These are phyloP conservation scores for Aureobasidium leucospermi DNA, from an alignment of 2,329 filamentous ascomycete genomes.

Conservation along the genomic window DNA sequence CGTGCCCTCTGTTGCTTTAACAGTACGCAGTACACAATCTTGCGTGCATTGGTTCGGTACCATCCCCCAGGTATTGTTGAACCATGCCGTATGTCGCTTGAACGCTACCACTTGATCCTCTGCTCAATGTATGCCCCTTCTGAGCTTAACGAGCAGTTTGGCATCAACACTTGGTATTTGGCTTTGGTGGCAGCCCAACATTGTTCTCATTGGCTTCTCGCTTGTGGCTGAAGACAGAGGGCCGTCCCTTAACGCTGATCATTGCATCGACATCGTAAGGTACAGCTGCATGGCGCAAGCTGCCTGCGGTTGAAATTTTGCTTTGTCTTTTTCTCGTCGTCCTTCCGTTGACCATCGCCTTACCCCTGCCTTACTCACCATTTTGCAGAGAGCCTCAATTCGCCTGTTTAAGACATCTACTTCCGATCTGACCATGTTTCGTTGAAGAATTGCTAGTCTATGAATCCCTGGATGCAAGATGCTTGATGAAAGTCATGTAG, in stretches of 20 bases:
- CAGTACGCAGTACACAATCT: background rate
- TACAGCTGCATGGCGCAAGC: conserved; percentile 3
- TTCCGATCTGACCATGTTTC: background rate
- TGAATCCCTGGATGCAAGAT: background rate
- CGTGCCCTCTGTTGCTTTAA: background rate
- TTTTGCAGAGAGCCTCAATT: background rate
- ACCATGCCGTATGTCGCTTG: background rate
- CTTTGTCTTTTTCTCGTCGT: background rate
- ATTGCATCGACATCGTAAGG: conserved; percentile 2
- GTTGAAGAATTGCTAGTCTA: background rate
- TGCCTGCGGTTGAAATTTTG: conserved; percentile 9
- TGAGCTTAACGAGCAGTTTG: background rate
- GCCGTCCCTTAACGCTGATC: conserved; percentile 1
- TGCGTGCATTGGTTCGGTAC: conserved; percentile 3
- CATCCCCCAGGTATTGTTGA: background rate
- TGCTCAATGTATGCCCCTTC: background rate
- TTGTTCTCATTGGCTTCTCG: conserved; percentile 6
- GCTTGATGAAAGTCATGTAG: background rate
- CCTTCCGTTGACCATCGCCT: background rate
- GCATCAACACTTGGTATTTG: background rate
- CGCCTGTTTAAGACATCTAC: background rate
- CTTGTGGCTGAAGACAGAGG: conserved; percentile 5
- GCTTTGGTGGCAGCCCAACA: conserved; percentile 7
- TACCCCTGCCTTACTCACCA: background rate
- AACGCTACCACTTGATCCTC: background rate